Conservation (phyloP, 2,329 filamentous ascomycete species). For the Westerdykella aurantiaca region DNA sequence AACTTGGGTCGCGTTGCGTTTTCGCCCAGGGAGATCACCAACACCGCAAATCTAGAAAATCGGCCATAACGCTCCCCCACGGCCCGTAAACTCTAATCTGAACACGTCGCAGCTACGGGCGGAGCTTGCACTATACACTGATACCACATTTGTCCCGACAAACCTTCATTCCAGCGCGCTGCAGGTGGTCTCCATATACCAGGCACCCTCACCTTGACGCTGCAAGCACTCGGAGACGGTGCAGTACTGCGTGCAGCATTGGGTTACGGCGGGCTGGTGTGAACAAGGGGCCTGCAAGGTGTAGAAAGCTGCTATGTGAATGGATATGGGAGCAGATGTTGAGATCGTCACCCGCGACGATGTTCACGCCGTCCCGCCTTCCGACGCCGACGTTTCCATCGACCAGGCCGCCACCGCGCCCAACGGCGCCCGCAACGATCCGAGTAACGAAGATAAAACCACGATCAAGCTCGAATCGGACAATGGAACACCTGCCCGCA, state of each 20-base stretch:
- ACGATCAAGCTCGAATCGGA: conserved; percentile 27
- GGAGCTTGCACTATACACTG: conserved; percentile 14
- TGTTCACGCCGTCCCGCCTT: conserved; percentile 19
- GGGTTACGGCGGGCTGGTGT: not conserved
- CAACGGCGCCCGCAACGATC: conserved; percentile 11
- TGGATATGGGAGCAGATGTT: conserved; percentile 25
- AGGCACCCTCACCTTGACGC: not conserved
- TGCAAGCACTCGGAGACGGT: not conserved
- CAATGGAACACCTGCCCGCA: conserved; percentile 13
- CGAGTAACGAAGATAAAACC: conserved; percentile 10
- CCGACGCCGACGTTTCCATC: conserved; percentile 17
- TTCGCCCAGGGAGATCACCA: conserved; percentile 16
- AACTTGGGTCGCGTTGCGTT: conserved; percentile 6
- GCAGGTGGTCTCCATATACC: conserved; percentile 23
- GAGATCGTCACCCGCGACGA: conserved; percentile 28
- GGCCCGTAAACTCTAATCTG: conserved; percentile 25
- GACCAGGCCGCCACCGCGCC: conserved; percentile 12
- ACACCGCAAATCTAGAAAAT: conserved; percentile 17
- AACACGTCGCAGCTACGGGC: conserved; percentile 21
- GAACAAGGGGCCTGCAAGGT: not conserved
- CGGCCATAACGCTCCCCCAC: conserved; percentile 22
- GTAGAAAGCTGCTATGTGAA: conserved; percentile 12
- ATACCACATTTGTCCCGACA: conserved; percentile 19
- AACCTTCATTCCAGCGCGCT: conserved; percentile 26
- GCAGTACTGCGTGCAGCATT: not conserved